A percentile compares a stretch with the other conserved stretches of the same genome.
Conservation (phyloP, 805 yeast genomes). For the Candida easanensis region DNA sequence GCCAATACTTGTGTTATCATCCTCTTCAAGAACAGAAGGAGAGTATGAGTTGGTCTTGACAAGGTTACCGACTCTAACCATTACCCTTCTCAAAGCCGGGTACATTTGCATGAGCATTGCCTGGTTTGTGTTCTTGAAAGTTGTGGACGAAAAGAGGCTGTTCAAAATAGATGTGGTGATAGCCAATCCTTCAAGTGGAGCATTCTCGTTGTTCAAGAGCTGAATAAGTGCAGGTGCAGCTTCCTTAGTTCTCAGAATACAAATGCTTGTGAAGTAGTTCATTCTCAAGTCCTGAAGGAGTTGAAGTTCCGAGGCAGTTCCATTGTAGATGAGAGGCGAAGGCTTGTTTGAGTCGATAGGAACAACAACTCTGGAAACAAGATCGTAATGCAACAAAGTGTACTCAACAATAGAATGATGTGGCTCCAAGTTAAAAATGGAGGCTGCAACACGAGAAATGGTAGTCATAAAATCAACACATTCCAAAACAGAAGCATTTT, state of each 20-base stretch:
- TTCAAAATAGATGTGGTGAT: constrained; percentile 36
- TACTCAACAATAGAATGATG: constrained; percentile 30
- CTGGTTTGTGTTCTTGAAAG: constrained; percentile 25
- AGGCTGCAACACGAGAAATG: constrained; percentile 33
- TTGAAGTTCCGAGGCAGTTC: constrained; percentile 19
- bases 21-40: constrained; percentile 20
- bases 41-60: constrained; percentile 21
- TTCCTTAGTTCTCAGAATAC: constrained; percentile 21
- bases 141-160: constrained; percentile 30
- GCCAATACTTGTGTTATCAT: constrained; percentile 14
- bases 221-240: constrained; percentile 21
- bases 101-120: constrained; percentile 28
- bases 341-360: constrained; percentile 20
- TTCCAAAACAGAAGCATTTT: constrained; percentile 24
- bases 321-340: constrained; percentile 17
- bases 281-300: constrained; percentile 29
- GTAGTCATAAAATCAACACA: constrained; percentile 31
- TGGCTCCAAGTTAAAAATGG: constrained; percentile 26
- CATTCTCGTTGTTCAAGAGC: constrained; percentile 29
- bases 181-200: constrained; percentile 31
- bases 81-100: constrained; percentile 30
- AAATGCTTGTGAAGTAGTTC: constrained; percentile 28
- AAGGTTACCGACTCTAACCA: constrained; percentile 21
- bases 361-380: constrained; percentile 23
- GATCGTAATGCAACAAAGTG: constrained; percentile 20